These are phyloP conservation scores for Zopfia rhizophila DNA, from an alignment of 2,329 filamentous ascomycete species.

Conservation along the genomic window DNA sequence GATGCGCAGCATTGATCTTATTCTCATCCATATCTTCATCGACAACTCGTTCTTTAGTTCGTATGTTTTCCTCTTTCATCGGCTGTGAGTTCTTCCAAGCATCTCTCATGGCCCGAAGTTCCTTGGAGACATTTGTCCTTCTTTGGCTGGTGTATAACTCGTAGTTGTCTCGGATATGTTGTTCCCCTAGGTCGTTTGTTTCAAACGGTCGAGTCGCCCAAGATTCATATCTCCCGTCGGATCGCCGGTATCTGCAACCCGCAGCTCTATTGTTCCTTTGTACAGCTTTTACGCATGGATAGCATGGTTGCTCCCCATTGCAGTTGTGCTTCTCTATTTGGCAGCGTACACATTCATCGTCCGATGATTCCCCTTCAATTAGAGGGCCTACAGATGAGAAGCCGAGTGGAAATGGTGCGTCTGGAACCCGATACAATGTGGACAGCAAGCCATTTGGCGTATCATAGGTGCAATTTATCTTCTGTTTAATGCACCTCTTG, in stretches of 20 bases:
- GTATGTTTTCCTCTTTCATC: not conserved
- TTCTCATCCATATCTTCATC: constrained; percentile 1
- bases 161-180: not conserved
- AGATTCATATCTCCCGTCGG: constrained; percentile 4
- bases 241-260: not conserved
- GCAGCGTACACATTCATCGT: not conserved
- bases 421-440: not conserved
- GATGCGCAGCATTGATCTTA: not conserved
- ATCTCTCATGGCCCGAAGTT: too few species aligned
- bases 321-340: constrained; percentile 1
- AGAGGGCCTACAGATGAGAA: constrained; percentile 6
- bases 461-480: constrained; percentile 1
- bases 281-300: not conserved
- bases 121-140: not conserved
- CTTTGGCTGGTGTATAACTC: constrained; percentile 1
- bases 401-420: not conserved
- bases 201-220: constrained; percentile 2
- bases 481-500: constrained; percentile 5
- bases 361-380: not conserved
- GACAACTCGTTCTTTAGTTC: not conserved
- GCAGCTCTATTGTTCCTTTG: too few species aligned
- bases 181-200: not conserved
- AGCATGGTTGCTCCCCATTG: not conserved
- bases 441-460: constrained; percentile 1
- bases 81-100: too few species aligned